Conservation (phyloP, 108 stramenopile species). For the Fragilariopsis cylindrus region DNA sequence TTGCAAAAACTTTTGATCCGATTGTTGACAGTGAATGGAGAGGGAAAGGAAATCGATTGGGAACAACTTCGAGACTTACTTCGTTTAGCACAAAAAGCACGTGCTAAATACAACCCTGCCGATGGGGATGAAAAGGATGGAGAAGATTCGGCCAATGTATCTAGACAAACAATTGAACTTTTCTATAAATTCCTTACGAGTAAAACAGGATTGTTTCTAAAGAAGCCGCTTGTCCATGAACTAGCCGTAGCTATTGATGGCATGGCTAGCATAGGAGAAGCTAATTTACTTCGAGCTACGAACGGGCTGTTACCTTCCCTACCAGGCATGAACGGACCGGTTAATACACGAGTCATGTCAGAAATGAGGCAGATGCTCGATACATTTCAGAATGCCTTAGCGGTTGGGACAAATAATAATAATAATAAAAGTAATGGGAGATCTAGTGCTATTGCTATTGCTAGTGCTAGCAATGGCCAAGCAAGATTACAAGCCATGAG, state of each 20-base stretch:
- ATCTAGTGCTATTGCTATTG: constrained; percentile 2
- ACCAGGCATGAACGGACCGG: constrained; percentile 83
- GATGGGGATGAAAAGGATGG: constrained; percentile 44
- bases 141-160: constrained; percentile 47
- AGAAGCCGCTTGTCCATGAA: constrained; percentile 83
- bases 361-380: constrained; percentile 66
- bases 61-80: constrained; percentile 73
- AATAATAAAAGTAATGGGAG: constrained; percentile 8
- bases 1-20: constrained; percentile 66
- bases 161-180: constrained; percentile 77
- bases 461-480: constrained; percentile 11
- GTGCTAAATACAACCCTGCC: constrained; percentile 65
- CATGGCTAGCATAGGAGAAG: constrained; percentile 85
- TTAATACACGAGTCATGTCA: constrained; percentile 74
- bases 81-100: constrained; percentile 74
- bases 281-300: constrained; percentile 56
- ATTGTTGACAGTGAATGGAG: constrained; percentile 72
- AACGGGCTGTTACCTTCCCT: constrained; percentile 65
- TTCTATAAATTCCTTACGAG: constrained; percentile 82
- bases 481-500: constrained; percentile 60
- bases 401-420: constrained; percentile 20
- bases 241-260: constrained; percentile 84
- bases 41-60: constrained; percentile 63
- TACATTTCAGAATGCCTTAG: constrained; percentile 68
- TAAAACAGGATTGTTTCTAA: constrained; percentile 78